These are phyloP conservation scores for Neonectria neomacrospora DNA, from an alignment of 2,329 filamentous ascomycete species.

Conservation along the genomic window DNA sequence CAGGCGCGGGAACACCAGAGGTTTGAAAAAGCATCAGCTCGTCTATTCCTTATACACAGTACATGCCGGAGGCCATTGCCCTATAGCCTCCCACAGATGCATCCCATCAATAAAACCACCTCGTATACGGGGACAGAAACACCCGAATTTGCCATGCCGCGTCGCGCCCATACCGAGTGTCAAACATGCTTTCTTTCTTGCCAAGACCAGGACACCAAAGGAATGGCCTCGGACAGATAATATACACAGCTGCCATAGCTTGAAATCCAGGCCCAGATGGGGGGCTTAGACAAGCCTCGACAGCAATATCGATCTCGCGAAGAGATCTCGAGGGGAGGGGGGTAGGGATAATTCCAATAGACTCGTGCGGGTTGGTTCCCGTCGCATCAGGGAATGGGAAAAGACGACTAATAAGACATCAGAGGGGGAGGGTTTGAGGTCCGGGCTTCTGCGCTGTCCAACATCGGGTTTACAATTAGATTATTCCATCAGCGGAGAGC, in stretches of 20 bases:
- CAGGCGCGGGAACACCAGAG: not conserved
- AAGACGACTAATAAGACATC: slow-evolving; percentile 48
- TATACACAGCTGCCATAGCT: slow-evolving; percentile 43
- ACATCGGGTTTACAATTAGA: slow-evolving; percentile 44
- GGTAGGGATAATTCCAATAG: slow-evolving; percentile 25
- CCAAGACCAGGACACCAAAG: slow-evolving; percentile 31
- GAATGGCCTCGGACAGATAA: slow-evolving; percentile 38
- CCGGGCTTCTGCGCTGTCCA: slow-evolving; percentile 38
- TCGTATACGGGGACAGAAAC: slow-evolving; percentile 24
- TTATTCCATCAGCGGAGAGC: slow-evolving; percentile 40
- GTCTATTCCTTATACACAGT: slow-evolving; percentile 50
- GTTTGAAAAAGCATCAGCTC: slow-evolving; percentile 35
- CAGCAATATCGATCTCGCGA: slow-evolving; percentile 18
- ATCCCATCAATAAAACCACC: slow-evolving; percentile 39
- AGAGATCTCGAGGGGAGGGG: slow-evolving; percentile 21
- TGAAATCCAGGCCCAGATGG: slow-evolving; percentile 5
- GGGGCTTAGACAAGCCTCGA: not conserved
- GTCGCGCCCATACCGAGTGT: slow-evolving; percentile 28
- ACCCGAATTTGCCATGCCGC: slow-evolving; percentile 16
- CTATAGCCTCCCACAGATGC: slow-evolving; percentile 34
- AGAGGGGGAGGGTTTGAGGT: slow-evolving; percentile 34
- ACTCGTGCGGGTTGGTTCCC: slow-evolving; percentile 17
- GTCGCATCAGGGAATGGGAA: slow-evolving; percentile 35
- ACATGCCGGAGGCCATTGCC: slow-evolving; percentile 43
- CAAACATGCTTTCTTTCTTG: slow-evolving; percentile 31